Conservation (phyloP, 2,329 filamentous ascomycete genomes). For the Lachnellula suecica region DNA sequence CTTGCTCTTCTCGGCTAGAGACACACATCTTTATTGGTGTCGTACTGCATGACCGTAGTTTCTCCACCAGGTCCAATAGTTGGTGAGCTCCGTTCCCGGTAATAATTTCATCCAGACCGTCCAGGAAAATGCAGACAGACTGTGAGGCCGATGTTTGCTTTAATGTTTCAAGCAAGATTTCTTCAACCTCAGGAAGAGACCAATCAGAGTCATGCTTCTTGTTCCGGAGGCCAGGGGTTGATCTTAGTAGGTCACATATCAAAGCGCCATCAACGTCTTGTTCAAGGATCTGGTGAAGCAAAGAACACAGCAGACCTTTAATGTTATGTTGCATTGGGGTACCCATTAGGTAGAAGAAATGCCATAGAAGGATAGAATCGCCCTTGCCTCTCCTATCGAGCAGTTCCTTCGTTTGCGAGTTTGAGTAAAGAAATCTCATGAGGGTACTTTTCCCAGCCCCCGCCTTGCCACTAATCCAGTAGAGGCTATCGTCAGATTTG, state of each 20-base stretch:
- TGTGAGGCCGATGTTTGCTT: neutral
- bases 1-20: slow-evolving; percentile 1
- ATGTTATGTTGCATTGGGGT: neutral
- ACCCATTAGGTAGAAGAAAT: slow-evolving; percentile 4
- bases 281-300: neutral
- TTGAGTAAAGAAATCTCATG: slow-evolving; percentile 1
- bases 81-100: neutral
- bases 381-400: neutral
- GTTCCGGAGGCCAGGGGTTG: neutral
- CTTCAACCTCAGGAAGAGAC: neutral
- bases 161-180: neutral
- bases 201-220: neutral
- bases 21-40: neutral
- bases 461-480: slow-evolving; percentile 4
- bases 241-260: neutral
- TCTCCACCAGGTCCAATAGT: neutral
- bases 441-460: slow-evolving; percentile 4
- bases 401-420: neutral
- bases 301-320: slow-evolving; percentile 1
- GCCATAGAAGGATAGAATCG: neutral
- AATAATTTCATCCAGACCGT: slow-evolving; percentile 1
- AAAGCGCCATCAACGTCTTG: neutral
- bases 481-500: neutral
- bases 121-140: slow-evolving; percentile 1
- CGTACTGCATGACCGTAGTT: neutral